Evolutionary conservation across 345 rosid species (phyloP), one percentile per base, ranked within the genome.

Genomic region (Acer saccharum): DNA sequence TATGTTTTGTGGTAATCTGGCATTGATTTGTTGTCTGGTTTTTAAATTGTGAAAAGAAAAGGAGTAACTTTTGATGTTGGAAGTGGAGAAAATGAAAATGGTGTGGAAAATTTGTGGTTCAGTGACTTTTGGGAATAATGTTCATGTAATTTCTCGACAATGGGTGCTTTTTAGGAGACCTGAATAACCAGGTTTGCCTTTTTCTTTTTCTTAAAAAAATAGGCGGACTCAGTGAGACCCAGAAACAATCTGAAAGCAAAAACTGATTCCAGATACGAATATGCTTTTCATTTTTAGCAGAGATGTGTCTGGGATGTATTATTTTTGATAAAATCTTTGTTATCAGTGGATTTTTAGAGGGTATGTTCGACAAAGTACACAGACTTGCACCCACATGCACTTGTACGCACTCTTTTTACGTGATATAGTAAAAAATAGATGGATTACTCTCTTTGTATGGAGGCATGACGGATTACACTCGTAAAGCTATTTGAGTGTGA

Each of bases 21-120:
- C 72, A 75, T 65, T 66, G 78, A 62, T 60, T 21, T 60, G 23
- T 58, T 73, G 65, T 50, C 20, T 32, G 32, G 10, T 54, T 21
- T 67, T 20, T 43, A 68, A 63, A 63, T 62, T 46, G 69, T 16
- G 21, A 17, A 20, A 58, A 10, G 11, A 21, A 60, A 73, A 3
- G 17, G 68, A 73, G 18, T 41, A 8, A 32, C n/a, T 32, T 72
- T 35, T 12, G 20, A 17, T 44, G 44, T 16, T 62, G 57, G 25
- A 73, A 73, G 60, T 62, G 29, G 54, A 14, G 68, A 25, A 44
- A 29, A 29, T 50, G 32, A 50, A 12, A 29, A 50, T 65, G 21
- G n/a, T 50, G 63, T 12, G 48, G 48, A 65, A 74, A 29, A 65
- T 50, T n/a, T 29, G 10, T 39, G 21, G 61, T 63, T 74, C 23